These are phyloP conservation scores for Paraphoma sp. DNA, from an alignment of 2,329 filamentous ascomycete genomes.

Conservation along the genomic window DNA sequence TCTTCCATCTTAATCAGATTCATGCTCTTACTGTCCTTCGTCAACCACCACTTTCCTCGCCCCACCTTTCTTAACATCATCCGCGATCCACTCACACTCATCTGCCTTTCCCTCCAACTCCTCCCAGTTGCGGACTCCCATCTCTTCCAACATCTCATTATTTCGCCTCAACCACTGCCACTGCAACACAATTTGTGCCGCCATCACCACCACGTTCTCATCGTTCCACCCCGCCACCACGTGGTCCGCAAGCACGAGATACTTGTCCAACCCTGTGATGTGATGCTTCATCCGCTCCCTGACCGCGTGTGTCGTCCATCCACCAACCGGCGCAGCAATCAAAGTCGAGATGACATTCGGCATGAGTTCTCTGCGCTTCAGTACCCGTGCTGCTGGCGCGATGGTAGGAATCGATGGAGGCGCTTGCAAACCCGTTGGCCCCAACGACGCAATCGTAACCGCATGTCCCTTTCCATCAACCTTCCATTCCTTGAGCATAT, in stretches of 20 bases:
- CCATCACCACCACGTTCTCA: constrained; percentile 8
- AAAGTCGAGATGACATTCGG: constrained; percentile 32
- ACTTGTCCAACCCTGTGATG: constrained; percentile 31
- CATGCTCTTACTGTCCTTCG: background rate
- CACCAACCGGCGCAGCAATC: constrained; percentile 21
- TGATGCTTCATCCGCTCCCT: constrained; percentile 39
- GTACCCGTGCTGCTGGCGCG: background rate
- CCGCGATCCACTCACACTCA: constrained; percentile 36
- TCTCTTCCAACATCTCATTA: constrained; percentile 29
- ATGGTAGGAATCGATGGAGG: background rate
- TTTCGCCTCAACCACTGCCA: constrained; percentile 40
- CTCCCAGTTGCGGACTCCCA: constrained; percentile 32
- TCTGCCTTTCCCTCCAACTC: constrained; percentile 29
- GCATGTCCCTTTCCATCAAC: constrained; percentile 7
- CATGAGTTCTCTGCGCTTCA: constrained; percentile 12
- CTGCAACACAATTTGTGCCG: constrained; percentile 21
- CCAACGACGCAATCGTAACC: constrained; percentile 12
- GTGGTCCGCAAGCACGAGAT: constrained; percentile 28
- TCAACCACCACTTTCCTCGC: background rate
- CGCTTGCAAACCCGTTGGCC: background rate
- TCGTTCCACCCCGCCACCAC: constrained; percentile 22
- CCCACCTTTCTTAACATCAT: constrained; percentile 5
- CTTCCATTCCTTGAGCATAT: constrained; percentile 35
- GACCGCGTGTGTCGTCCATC: constrained; percentile 23
- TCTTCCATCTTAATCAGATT: background rate